These are phyloP conservation scores for Fusarium mundagurra DNA, from an alignment of 2,329 filamentous ascomycete species.

Conservation along the genomic window DNA sequence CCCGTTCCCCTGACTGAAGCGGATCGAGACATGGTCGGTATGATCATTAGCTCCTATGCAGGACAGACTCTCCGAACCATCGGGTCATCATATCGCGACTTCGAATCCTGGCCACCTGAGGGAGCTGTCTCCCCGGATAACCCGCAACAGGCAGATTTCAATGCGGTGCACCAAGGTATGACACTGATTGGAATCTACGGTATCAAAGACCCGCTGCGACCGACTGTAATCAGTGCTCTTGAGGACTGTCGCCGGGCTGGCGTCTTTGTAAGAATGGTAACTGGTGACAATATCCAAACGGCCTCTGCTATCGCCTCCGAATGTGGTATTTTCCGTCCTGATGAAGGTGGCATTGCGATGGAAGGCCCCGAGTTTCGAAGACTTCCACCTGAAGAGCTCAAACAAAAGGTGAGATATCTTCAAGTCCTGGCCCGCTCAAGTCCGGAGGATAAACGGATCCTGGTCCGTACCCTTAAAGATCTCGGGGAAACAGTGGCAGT, in stretches of 20 bases:
- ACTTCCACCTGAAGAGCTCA: constrained; percentile 60
- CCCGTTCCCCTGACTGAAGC: constrained; percentile 55
- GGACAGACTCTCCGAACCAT: constrained; percentile 77
- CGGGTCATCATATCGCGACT: constrained; percentile 77
- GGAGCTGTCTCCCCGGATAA: constrained; percentile 70
- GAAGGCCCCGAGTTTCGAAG: constrained; percentile 65
- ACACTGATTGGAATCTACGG: constrained; percentile 64
- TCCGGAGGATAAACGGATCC: constrained; percentile 72
- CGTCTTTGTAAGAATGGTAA: constrained; percentile 73
- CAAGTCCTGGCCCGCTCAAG: constrained; percentile 73
- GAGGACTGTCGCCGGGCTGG: constrained; percentile 71
- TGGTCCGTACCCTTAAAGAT: constrained; percentile 70
- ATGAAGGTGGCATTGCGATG: constrained; percentile 75
- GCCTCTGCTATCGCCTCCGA: constrained; percentile 58
- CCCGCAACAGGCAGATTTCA: constrained; percentile 62
- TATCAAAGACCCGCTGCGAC: constrained; percentile 73
- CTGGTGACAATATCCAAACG: constrained; percentile 59
- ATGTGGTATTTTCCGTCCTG: constrained; percentile 52
- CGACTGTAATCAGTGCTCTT: constrained; percentile 70
- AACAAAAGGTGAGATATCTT: constrained; percentile 66
- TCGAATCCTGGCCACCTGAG: constrained; percentile 74
- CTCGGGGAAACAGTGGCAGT: constrained; percentile 68
- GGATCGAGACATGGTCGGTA: constrained; percentile 64
- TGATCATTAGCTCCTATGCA: constrained; percentile 68
- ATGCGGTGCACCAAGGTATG: constrained; percentile 56